Evolutionary conservation across 129 eudicot genomes (phyloP), one percentile per base, ranked within the genome.

Genomic region (Chrysanthemum makinoi): DNA sequence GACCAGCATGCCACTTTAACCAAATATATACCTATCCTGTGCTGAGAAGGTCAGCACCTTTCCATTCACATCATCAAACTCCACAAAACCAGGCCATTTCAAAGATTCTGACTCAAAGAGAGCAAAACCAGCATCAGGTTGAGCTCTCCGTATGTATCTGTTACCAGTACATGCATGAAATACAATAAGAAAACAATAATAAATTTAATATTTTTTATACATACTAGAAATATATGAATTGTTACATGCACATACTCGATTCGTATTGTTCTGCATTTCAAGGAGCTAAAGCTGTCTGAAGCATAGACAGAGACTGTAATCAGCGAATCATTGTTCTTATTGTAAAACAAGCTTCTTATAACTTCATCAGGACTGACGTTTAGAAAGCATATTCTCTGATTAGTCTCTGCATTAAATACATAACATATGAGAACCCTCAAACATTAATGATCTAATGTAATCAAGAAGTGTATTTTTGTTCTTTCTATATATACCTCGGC

Each of bases 51-150:
- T 91, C 65, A 91, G 88, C 48, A 91, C 97, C 80, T 91, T 91
- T 30, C 97, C 97, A 69, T 91, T 91, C 3, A 91, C 96, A 77
- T 91, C 97, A 86, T 91, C 97, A 81, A 88, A 91, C 78, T 91
- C 97, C 52, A 91, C 97, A 88, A 88, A 88, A 19, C 97, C 93
- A 17, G 97, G 97, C 97, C 97, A 88, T 81, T 88, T 91, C 73
- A 91, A 74, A 30, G 97, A 91, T 81, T 91, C 97, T 0, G 93
- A 84, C 81, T 91, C 97, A 57, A 91, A 91, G 44, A 91, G 87
- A 33, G 93, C 83, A 77, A 86, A 88, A 46, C 97, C 97, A 14
- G 93, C 93, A 86, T 88, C 93, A 26, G 97, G 97, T 70, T 86
- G 82, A 49, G 93, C 96, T 65, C 93, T 80, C 53, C 83, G 75